These are phyloP conservation scores for Trichoderma simmonsii DNA, from an alignment of 2,329 filamentous ascomycete genomes.

Conservation along the genomic window DNA sequence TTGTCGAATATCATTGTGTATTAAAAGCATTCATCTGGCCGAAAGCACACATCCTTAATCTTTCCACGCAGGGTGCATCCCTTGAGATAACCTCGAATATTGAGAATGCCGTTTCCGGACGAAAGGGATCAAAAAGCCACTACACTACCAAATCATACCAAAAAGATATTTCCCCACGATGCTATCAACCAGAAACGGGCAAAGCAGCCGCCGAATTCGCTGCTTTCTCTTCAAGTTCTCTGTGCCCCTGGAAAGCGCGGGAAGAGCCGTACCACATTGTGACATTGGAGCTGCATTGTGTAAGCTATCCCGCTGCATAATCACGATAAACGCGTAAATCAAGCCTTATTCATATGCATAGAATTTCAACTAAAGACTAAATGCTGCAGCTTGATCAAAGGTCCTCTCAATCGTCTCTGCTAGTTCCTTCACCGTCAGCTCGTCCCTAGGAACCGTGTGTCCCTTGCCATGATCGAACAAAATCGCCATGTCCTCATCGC, in stretches of 20 bases:
- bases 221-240: neutral
- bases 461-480: conserved; percentile 66
- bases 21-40: neutral
- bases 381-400: neutral
- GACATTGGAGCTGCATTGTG: neutral
- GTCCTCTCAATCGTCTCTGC: conserved; percentile 21
- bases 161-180: neutral
- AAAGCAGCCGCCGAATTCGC: neutral
- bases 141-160: neutral
- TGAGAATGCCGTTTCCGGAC: neutral
- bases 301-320: neutral
- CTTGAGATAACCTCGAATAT: neutral
- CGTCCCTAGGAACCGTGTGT: conserved; percentile 58
- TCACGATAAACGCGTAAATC: neutral
- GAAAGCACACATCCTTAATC: neutral
- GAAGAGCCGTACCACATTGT: neutral
- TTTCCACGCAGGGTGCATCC: neutral
- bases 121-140: neutral
- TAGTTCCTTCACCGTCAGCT: conserved; percentile 46
- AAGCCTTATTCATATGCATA: neutral
- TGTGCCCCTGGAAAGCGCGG: neutral
- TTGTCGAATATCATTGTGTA: neutral
- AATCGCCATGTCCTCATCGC: conserved; percentile 55
- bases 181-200: neutral
- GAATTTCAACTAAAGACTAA: neutral